A percentile compares a stretch with the other conserved stretches of the same genome.
Evolutionary conservation across 176 grass and related monocot genomes (phyloP).

Genomic region (Avena atlantica): DNA sequence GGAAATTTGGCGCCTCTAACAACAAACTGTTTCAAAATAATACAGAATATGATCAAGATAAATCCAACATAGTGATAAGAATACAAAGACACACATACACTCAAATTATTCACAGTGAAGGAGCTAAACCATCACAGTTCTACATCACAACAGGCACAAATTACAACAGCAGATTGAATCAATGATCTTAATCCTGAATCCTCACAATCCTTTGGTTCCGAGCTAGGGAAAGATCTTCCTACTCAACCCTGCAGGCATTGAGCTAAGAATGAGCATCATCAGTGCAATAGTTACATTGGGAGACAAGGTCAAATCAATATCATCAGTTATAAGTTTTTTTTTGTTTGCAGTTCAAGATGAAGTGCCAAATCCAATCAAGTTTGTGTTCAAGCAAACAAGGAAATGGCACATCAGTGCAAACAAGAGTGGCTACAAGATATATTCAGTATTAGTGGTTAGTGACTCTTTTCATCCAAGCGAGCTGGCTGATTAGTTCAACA

Average conservation of each 20-base stretch:
- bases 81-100: background rate
- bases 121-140: background rate
- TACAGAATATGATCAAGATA: background rate
- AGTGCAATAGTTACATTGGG: background rate
- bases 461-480: background rate
- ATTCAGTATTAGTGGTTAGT: background rate
- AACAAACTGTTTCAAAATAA: background rate
- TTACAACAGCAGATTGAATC: conserved; percentile 21
- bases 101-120: background rate
- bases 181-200: background rate
- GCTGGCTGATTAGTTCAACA: background rate
- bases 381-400: background rate
- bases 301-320: background rate
- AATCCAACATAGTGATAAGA: background rate
- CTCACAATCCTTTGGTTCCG: background rate
- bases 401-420: background rate
- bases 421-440: background rate
- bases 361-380: background rate
- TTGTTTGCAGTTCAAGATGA: background rate
- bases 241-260: conserved; percentile 42
- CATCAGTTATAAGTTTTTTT: background rate
- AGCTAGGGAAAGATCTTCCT: background rate
- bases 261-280: background rate
- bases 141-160: background rate
- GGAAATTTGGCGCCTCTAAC: background rate